These are phyloP conservation scores for Penicillium sp. DNA, from an alignment of 2,329 filamentous ascomycete species.

Conservation along the genomic window DNA sequence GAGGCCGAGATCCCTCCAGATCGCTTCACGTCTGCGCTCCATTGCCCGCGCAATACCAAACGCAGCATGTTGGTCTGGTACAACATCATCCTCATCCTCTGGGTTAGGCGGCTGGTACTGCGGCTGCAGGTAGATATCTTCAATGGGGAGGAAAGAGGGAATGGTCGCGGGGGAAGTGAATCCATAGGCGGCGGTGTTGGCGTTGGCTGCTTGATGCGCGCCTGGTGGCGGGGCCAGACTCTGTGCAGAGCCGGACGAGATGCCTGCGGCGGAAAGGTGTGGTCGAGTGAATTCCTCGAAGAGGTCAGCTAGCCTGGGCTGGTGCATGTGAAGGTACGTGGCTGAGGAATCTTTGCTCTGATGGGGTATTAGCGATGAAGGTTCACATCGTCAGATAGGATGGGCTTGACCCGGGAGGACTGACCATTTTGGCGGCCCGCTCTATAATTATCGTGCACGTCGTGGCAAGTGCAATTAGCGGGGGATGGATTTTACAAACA, in stretches of 20 bases:
- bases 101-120: conserved; percentile 59
- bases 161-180: conserved; percentile 29
- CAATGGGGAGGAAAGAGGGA: conserved; percentile 45
- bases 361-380: conserved; percentile 1
- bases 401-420: background rate
- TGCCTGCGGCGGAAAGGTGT: conserved; percentile 26
- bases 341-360: conserved; percentile 48
- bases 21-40: conserved; percentile 47
- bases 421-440: conserved; percentile 19
- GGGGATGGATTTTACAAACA: background rate
- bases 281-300: conserved; percentile 48
- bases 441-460: background rate
- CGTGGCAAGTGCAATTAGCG: background rate
- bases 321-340: conserved; percentile 45
- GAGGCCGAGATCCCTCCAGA: conserved; percentile 56
- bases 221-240: conserved; percentile 14
- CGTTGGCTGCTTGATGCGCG: conserved; percentile 6
- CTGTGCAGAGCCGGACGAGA: conserved; percentile 4
- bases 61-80: conserved; percentile 61
- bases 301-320: conserved; percentile 44
- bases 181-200: conserved; percentile 23
- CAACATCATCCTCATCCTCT: conserved; percentile 62
- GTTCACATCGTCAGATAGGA: background rate
- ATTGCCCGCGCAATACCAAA: conserved; percentile 61
- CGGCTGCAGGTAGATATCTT: conserved; percentile 56